Evolutionary conservation across 2,329 filamentous ascomycete species (phyloP), one percentile per base, ranked within the genome.

Genomic region (Pezicula carpinea): DNA sequence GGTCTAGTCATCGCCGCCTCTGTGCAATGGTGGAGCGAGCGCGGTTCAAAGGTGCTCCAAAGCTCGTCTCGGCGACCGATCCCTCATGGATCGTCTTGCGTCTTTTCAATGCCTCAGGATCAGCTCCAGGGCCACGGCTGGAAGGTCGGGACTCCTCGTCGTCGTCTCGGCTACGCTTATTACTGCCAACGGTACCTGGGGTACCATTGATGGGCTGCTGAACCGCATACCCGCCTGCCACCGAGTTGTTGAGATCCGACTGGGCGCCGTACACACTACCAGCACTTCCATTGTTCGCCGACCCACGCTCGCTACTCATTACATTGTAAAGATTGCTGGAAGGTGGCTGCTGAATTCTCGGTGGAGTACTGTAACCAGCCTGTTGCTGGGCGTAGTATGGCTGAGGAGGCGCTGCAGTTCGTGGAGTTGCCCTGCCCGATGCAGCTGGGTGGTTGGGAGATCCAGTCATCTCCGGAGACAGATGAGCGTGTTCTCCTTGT

Each of bases 301-400:
- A 67, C 23, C 74, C 80, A 21, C 88, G 80, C 50, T 89, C 86
- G 63, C 88, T 89, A 64, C 85, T 91, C 71, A 95, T 90, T 53
- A 95, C 85, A 66, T 83, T 95, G 75, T 95, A 95, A 43, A 96
- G 73, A 63, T 83, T 95, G 72, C 88, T 91, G 1, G 87, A 83
- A 3, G 85, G 77, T 50, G 82, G 75, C 48, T 76, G 72, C 46
- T 74, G 69, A 7, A 79, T 74, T 35, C 89, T 83, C 18, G 90
- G 89, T 41, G 91, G 86, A 1, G 89, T 91, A 64, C 75, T 85
- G 69, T 95, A 95, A 21, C 70, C 68, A 39, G 69, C 67, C 43
- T 76, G 66, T 64, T 75, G 74, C 51, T 79, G 79, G 5, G 77
- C 66, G 68, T 95, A 96, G 66, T 90, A 89, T 2, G 82, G 73